A percentile compares a stretch with the other conserved stretches of the same genome.
Conservation (phyloP, 768 basidiomycete genomes). For the Agaricus blazei region DNA sequence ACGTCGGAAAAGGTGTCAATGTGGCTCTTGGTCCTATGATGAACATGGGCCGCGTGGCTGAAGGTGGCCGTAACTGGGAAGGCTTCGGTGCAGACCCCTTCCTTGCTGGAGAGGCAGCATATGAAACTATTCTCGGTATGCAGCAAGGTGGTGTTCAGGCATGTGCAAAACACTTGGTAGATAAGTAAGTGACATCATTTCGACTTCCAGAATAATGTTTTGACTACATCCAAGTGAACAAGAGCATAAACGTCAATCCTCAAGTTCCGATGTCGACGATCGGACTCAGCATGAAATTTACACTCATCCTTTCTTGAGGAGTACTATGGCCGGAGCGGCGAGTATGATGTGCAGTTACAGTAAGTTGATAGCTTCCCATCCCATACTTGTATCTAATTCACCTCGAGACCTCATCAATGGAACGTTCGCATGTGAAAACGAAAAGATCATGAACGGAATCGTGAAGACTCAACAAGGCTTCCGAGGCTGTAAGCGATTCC, state of each 20-base stretch:
- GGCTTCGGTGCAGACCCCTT: slow-evolving; percentile 93
- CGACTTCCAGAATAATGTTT: neutral
- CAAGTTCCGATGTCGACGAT: slow-evolving; percentile 72
- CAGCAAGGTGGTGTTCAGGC: slow-evolving; percentile 80
- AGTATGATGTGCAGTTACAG: slow-evolving; percentile 78
- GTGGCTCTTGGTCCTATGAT: slow-evolving; percentile 80
- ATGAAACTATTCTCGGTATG: slow-evolving; percentile 80
- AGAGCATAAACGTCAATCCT: slow-evolving; percentile 51
- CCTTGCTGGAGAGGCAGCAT: slow-evolving; percentile 71
- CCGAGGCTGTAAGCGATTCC: slow-evolving; percentile 52
- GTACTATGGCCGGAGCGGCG: slow-evolving; percentile 70
- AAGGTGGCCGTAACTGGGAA: slow-evolving; percentile 91
- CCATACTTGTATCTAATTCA: neutral
- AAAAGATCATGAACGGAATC: slow-evolving; percentile 66
- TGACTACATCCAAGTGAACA: slow-evolving; percentile 46
- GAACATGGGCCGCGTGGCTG: slow-evolving; percentile 76
- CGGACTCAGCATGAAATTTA: slow-evolving; percentile 76
- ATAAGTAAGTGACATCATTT: slow-evolving; percentile 47
- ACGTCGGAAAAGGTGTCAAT: slow-evolving; percentile 79
- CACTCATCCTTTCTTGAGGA: slow-evolving; percentile 61
- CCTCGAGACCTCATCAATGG: slow-evolving; percentile 56
- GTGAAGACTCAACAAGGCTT: slow-evolving; percentile 74
- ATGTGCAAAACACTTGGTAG: slow-evolving; percentile 79
- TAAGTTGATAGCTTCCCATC: slow-evolving; percentile 22
- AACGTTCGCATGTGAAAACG: slow-evolving; percentile 73